Percentiles rank a stretch among this genome's conserved stretches.
Conservation (phyloP, 768 basidiomycete species). For the Phylloporus rhodoxanthus region DNA sequence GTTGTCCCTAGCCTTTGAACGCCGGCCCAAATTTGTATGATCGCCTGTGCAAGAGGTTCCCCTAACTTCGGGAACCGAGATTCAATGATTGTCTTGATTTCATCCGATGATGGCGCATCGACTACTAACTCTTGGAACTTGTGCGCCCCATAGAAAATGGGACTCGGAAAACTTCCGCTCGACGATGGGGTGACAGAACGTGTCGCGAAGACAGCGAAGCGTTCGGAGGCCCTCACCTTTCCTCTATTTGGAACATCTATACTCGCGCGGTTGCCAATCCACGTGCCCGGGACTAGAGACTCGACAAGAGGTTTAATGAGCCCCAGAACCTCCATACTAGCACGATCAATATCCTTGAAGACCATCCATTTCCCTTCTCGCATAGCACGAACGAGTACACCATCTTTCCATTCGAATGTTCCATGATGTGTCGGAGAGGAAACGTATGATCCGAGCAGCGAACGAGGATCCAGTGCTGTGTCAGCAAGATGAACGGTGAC, state of each 20-base stretch:
- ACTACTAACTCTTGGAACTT: conserved; percentile 73
- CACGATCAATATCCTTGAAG: conserved; percentile 88
- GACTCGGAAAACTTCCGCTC: conserved; percentile 43
- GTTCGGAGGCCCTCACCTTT: conserved; percentile 64
- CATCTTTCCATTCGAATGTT: conserved; percentile 94
- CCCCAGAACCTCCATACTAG: conserved; percentile 83
- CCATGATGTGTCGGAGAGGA: conserved; percentile 82
- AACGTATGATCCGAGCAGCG: conserved; percentile 87
- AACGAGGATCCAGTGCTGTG: conserved; percentile 90
- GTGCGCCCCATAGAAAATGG: conserved; percentile 80
- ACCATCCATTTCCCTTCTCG: conserved; percentile 89
- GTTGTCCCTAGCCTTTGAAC: conserved; percentile 48
- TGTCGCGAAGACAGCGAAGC: conserved; percentile 87
- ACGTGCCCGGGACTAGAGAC: conserved; percentile 59
- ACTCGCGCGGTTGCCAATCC: conserved; percentile 66
- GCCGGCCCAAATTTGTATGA: conserved; percentile 67
- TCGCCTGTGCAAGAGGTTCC: conserved; percentile 38
- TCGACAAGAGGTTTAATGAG: conserved; percentile 81
- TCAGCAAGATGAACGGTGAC: conserved; percentile 89
- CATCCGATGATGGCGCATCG: conserved; percentile 53
- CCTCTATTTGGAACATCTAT: conserved; percentile 74
- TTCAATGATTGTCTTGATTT: conserved; percentile 66
- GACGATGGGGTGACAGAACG: conserved; percentile 54
- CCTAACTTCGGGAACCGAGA: conserved; percentile 61
- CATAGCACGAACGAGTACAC: conserved; percentile 85